phyloP scores from a whole-genome alignment of 1,139 yeast species.

The Lodderomyces metapsilosis region DNA sequence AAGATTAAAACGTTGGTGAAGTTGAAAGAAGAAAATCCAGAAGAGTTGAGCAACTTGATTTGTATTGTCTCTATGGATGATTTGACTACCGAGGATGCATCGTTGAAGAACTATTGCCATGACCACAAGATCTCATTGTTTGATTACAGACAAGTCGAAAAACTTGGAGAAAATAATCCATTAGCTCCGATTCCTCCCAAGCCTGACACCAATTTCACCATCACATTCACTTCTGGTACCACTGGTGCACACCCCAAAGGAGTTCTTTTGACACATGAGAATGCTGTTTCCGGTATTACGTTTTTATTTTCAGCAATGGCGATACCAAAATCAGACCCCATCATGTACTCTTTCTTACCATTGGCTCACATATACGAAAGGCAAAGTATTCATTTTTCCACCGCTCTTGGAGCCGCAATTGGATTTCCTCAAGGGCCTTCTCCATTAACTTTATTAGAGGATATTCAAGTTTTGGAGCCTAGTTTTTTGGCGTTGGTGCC shows the following conservation, averaged over 20 bases:
- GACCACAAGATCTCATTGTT: no score
- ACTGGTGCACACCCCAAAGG: conserved; percentile 73
- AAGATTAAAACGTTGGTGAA: conserved; percentile 26
- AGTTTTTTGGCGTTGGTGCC: conserved; percentile 38
- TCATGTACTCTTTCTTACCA: conserved; percentile 22
- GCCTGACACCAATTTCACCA: conserved; percentile 51
- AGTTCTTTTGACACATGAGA: conserved; percentile 58
- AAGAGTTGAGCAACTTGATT: conserved; percentile 28
- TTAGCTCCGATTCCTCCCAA: conserved; percentile 49
- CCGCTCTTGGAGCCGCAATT: conserved; percentile 29
- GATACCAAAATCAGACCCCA: conserved; percentile 8
- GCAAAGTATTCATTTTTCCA: conserved; percentile 23
- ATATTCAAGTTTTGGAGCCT: conserved; percentile 35
- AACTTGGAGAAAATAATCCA: conserved; percentile 51
- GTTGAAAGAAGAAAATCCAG: conserved; percentile 25
- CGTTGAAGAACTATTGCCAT: no score
- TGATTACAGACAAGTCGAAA: conserved; percentile 59
- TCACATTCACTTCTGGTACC: conserved; percentile 82
- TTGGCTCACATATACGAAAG: conserved; percentile 67
- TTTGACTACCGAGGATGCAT: no score
- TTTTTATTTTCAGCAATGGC: conserved; percentile 21
- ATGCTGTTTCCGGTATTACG: conserved; percentile 49
- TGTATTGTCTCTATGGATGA: conserved; percentile 42
- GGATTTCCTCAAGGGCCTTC: conserved; percentile 44
- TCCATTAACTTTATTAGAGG: no score